phyloP scores from a whole-genome alignment of 306 rosid species.

The Argentina anserina region DNA sequence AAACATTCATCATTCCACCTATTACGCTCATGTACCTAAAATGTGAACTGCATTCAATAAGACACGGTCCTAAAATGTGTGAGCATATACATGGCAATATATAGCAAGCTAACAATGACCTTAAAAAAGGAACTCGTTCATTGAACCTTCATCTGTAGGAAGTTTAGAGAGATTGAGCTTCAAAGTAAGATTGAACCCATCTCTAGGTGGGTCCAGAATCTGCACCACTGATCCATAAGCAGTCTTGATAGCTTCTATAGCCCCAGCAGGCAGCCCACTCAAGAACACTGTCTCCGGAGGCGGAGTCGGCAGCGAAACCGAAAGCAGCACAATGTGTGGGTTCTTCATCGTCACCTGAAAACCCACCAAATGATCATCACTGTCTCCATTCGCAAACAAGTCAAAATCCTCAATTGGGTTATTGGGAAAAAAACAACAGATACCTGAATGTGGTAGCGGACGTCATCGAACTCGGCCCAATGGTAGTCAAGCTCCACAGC shows the following conservation, averaged over 20 bases:
- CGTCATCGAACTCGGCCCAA: conserved; percentile 94
- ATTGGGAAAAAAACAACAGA: background rate
- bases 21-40: background rate
- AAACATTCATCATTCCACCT: background rate
- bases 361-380: background rate
- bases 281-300: conserved; percentile 78
- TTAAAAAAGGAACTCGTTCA: conserved; percentile 43
- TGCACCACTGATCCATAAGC: conserved; percentile 69
- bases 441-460: conserved; percentile 91
- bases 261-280: conserved; percentile 83
- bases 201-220: conserved; percentile 96
- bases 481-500: conserved; percentile 81
- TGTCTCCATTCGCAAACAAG: background rate
- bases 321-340: conserved; percentile 61
- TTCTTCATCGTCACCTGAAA: conserved; percentile 76
- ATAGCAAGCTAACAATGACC: conserved; percentile 40
- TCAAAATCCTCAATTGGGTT: conserved; percentile 4
- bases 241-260: conserved; percentile 89
- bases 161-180: conserved; percentile 76
- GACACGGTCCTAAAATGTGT: conserved; percentile 5
- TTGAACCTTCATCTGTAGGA: conserved; percentile 80
- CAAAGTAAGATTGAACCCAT: conserved; percentile 92
- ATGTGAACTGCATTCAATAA: background rate
- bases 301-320: conserved; percentile 78
- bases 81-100: conserved; percentile 25